phyloP scores from a whole-genome alignment of 768 basidiomycete species.

The Serendipita indica region DNA sequence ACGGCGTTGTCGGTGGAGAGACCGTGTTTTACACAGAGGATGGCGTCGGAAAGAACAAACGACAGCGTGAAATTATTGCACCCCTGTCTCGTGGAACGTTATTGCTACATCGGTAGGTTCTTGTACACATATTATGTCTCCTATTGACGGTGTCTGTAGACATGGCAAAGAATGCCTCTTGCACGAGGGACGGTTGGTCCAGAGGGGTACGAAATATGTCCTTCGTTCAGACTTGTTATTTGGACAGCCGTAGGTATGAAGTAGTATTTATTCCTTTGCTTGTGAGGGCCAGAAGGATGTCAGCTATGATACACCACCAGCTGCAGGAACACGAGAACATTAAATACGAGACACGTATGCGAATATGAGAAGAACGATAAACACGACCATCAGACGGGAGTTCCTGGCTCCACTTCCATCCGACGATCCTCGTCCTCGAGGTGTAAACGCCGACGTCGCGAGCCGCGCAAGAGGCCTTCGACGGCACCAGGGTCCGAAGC shows the following conservation, averaged over 20 bases:
- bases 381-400: background rate
- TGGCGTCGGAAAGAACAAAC: constrained; percentile 26
- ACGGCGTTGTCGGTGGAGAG: constrained; percentile 63
- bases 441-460: background rate
- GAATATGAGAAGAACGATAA: background rate
- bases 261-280: background rate
- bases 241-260: background rate
- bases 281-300: background rate
- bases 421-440: background rate
- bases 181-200: constrained; percentile 53
- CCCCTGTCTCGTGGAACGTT: constrained; percentile 47
- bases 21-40: constrained; percentile 52
- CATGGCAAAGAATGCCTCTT: constrained; percentile 61
- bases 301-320: background rate
- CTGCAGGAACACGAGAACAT: background rate
- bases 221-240: constrained; percentile 64
- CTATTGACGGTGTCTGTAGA: constrained; percentile 21
- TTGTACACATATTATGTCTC: background rate
- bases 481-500: background rate
- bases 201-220: constrained; percentile 53
- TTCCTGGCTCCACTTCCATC: constrained; percentile 1
- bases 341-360: background rate
- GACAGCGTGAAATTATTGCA: constrained; percentile 34
- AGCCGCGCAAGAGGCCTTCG: background rate
- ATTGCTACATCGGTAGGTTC: constrained; percentile 45